Conservation (phyloP, 345 rosid genomes). For the Hibiscus mutabilis region DNA sequence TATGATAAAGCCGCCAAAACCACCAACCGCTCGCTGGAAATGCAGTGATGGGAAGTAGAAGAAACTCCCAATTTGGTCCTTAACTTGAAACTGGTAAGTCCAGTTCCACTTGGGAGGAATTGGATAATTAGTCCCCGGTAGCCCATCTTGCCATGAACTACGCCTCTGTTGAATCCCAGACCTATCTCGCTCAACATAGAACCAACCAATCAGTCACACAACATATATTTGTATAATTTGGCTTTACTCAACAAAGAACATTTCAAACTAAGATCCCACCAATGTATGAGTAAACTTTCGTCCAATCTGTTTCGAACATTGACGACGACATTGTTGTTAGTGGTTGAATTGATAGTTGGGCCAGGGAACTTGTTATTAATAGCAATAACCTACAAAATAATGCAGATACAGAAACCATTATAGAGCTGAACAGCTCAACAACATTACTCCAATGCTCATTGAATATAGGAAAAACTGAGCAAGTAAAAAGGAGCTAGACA, state of each 20-base stretch:
- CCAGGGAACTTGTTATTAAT: slow-evolving; percentile 87
- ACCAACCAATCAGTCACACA: neutral
- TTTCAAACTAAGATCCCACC: slow-evolving; percentile 38
- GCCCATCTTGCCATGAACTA: slow-evolving; percentile 98
- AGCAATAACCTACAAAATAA: slow-evolving; percentile 79
- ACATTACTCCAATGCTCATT: slow-evolving; percentile 2
- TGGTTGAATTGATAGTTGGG: slow-evolving; percentile 81
- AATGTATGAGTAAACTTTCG: slow-evolving; percentile 73
- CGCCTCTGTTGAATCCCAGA: slow-evolving; percentile 90
- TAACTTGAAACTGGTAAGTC: slow-evolving; percentile 99
- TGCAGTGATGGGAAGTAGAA: slow-evolving; percentile 95
- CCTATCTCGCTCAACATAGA: slow-evolving; percentile 28
- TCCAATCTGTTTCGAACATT: slow-evolving; percentile 89
- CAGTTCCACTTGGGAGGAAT: slow-evolving; percentile 99
- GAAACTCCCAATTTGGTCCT: slow-evolving; percentile 98
- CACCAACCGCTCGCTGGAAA: slow-evolving; percentile 94
- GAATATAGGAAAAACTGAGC: neutral
- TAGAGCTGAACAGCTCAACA: slow-evolving; percentile 4
- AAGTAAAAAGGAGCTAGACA: slow-evolving; percentile 12
- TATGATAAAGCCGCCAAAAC: slow-evolving; percentile 76
- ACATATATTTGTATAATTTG: too few relatives aligned
- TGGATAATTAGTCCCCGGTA: slow-evolving; percentile 91
- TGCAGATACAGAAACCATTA: slow-evolving; percentile 17
- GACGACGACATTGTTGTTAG: slow-evolving; percentile 76
- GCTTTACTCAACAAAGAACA: neutral